Percentiles rank a stretch among this genome's conserved stretches.
phyloP scores from a whole-genome alignment of 2,329 filamentous ascomycete species.

The Fusarium torreyae region DNA sequence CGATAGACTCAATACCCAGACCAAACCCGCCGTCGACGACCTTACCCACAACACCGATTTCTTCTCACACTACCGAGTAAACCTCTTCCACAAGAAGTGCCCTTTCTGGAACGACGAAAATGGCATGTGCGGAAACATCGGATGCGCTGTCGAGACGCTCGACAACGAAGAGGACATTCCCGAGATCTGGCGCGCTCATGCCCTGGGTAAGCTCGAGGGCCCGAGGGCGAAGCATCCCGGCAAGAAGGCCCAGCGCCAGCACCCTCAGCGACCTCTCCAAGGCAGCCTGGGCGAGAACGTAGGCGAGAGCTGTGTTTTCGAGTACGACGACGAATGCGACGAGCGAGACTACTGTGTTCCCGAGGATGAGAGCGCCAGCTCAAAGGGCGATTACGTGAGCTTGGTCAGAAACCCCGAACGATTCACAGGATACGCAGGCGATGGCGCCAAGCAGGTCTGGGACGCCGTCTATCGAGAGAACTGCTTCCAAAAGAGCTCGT shows the following conservation, averaged over 20 bases:
- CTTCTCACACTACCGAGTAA: slow-evolving; percentile 97
- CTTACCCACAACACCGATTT: slow-evolving; percentile 93
- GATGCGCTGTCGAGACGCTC: slow-evolving; percentile 93
- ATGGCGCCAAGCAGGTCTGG: slow-evolving; percentile 92
- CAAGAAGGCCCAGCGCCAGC: slow-evolving; percentile 78
- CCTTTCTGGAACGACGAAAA: slow-evolving; percentile 96
- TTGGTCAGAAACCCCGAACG: slow-evolving; percentile 93
- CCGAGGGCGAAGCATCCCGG: slow-evolving; percentile 92
- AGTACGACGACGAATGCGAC: slow-evolving; percentile 98
- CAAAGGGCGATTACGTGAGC: slow-evolving; percentile 97
- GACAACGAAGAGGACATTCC: slow-evolving; percentile 97
- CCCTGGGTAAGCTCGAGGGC: slow-evolving; percentile 92
- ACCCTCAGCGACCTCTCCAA: slow-evolving; percentile 80
- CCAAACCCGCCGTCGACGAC: slow-evolving; percentile 83
- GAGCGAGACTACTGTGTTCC: slow-evolving; percentile 97
- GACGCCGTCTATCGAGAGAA: slow-evolving; percentile 97
- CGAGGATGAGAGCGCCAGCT: slow-evolving; percentile 88
- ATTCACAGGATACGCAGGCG: slow-evolving; percentile 93
- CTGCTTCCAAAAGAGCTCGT: slow-evolving; percentile 84
- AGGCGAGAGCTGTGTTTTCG: slow-evolving; percentile 95
- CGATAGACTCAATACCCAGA: slow-evolving; percentile 83
- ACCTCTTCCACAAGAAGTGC: slow-evolving; percentile 93
- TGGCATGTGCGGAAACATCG: slow-evolving; percentile 96
- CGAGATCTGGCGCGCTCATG: slow-evolving; percentile 89
- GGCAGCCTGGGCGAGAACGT: slow-evolving; percentile 88